These are phyloP conservation scores for Colletotrichum destructivum DNA, from an alignment of 2,329 filamentous ascomycete genomes.

Conservation along the genomic window DNA sequence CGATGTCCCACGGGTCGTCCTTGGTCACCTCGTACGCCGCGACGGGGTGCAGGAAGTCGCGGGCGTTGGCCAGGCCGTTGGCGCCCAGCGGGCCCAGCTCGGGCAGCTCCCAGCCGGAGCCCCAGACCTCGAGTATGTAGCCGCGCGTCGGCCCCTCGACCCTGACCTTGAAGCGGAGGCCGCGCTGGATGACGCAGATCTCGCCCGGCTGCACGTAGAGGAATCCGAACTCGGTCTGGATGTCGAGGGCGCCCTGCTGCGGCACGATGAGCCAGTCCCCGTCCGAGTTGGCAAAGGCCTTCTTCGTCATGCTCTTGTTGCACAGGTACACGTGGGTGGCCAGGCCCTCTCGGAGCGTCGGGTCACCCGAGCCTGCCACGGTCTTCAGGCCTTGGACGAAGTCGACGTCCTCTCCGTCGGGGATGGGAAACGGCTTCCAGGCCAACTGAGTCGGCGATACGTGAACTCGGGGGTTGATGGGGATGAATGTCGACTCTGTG, in stretches of 20 bases:
- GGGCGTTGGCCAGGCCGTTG: conserved; percentile 75
- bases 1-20: conserved; percentile 68
- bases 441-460: conserved; percentile 61
- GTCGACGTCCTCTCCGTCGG: conserved; percentile 55
- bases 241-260: conserved; percentile 75
- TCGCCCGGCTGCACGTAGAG: conserved; percentile 78
- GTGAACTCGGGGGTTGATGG: conserved; percentile 60
- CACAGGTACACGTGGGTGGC: conserved; percentile 65
- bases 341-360: conserved; percentile 63
- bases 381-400: conserved; percentile 65
- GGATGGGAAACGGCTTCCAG: conserved; percentile 57
- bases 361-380: conserved; percentile 65
- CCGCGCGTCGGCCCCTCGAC: conserved; percentile 74
- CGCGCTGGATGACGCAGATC: conserved; percentile 76
- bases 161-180: conserved; percentile 67
- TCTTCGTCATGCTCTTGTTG: conserved; percentile 62
- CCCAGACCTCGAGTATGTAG: conserved; percentile 78
- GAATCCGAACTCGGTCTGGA: conserved; percentile 78
- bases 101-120: conserved; percentile 75
- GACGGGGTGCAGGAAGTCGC: conserved; percentile 76
- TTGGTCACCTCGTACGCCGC: conserved; percentile 70
- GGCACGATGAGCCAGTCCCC: conserved; percentile 78
- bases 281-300: conserved; percentile 71
- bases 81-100: conserved; percentile 78
- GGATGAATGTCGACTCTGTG: conserved; percentile 59